Evolutionary conservation across 768 basidiomycete species (phyloP).

Genomic region (Auriscalpium orientale): DNA sequence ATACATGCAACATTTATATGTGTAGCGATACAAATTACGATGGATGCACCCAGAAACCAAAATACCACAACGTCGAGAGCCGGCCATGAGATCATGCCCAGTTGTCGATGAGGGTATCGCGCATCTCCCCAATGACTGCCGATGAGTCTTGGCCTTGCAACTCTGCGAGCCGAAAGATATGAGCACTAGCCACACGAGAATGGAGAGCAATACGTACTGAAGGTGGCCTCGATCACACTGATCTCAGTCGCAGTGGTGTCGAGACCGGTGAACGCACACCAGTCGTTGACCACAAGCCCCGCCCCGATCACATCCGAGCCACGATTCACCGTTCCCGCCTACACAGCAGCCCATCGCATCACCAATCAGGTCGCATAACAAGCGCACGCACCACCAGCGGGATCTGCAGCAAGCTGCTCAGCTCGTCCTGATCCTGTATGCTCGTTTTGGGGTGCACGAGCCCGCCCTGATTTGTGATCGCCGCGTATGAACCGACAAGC

Average conservation of each 20-base stretch:
- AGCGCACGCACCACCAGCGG: constrained; percentile 76
- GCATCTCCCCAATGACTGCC: constrained; percentile 54
- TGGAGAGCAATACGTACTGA: constrained; percentile 57
- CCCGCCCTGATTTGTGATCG: constrained; percentile 93
- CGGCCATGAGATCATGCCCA: constrained; percentile 54
- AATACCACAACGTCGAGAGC: no score
- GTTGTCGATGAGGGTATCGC: constrained; percentile 60
- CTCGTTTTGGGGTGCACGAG: constrained; percentile 97
- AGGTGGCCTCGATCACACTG: constrained; percentile 94
- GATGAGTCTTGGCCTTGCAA: constrained; percentile 48
- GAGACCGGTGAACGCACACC: constrained; percentile 98
- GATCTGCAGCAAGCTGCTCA: constrained; percentile 88
- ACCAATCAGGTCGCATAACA: background rate
- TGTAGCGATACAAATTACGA: no score
- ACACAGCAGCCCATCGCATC: constrained; percentile 2
- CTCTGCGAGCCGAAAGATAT: constrained; percentile 27
- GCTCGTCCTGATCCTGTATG: constrained; percentile 94
- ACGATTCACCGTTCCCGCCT: constrained; percentile 98
- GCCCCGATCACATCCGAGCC: constrained; percentile 98
- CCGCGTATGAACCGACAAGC: constrained; percentile 93
- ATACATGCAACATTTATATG: no score
- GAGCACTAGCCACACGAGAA: background rate
- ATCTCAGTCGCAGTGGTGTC: constrained; percentile 99
- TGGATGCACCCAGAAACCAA: no score
- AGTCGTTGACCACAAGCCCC: constrained; percentile 96